Conservation (phyloP, 2,329 filamentous ascomycete species). For the Nectriaceae sp. region DNA sequence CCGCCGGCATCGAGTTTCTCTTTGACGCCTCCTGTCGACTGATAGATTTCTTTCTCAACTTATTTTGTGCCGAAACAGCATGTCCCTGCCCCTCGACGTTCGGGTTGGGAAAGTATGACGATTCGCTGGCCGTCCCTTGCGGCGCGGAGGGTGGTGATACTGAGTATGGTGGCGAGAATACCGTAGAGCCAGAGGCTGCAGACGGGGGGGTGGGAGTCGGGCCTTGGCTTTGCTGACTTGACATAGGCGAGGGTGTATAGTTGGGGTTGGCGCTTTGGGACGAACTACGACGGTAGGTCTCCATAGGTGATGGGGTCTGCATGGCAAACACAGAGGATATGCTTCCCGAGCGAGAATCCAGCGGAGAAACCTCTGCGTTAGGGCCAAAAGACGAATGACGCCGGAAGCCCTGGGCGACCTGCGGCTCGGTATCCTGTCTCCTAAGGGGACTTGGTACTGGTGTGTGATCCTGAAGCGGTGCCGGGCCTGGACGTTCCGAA, state of each 20-base stretch:
- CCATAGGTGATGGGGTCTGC: slow-evolving; percentile 33
- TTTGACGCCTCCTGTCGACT: slow-evolving; percentile 20
- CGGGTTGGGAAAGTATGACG: slow-evolving; percentile 22
- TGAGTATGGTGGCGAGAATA: not conserved
- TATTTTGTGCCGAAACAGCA: slow-evolving; percentile 21
- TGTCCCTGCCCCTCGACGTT: slow-evolving; percentile 21
- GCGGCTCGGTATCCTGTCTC: not conserved
- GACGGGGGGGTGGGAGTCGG: slow-evolving; percentile 20
- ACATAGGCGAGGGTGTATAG: slow-evolving; percentile 27
- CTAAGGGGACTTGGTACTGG: not conserved
- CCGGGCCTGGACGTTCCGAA: slow-evolving; percentile 15
- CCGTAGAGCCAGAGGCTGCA: not conserved
- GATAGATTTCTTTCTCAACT: slow-evolving; percentile 24
- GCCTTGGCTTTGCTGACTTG: slow-evolving; percentile 15
- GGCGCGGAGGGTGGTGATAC: not conserved
- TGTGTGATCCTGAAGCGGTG: slow-evolving; percentile 1
- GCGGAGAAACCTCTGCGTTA: slow-evolving; percentile 25
- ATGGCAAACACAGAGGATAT: slow-evolving; percentile 22
- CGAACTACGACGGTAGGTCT: slow-evolving; percentile 23
- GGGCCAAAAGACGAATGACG: slow-evolving; percentile 29
- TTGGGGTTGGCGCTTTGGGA: slow-evolving; percentile 14
- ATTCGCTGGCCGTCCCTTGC: not conserved
- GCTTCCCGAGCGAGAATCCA: slow-evolving; percentile 29
- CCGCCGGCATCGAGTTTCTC: slow-evolving; percentile 22
- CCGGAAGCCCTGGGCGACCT: slow-evolving; percentile 9